These are phyloP conservation scores for Pseudopyricularia cyperi DNA, from an alignment of 2,329 filamentous ascomycete genomes.

Conservation along the genomic window DNA sequence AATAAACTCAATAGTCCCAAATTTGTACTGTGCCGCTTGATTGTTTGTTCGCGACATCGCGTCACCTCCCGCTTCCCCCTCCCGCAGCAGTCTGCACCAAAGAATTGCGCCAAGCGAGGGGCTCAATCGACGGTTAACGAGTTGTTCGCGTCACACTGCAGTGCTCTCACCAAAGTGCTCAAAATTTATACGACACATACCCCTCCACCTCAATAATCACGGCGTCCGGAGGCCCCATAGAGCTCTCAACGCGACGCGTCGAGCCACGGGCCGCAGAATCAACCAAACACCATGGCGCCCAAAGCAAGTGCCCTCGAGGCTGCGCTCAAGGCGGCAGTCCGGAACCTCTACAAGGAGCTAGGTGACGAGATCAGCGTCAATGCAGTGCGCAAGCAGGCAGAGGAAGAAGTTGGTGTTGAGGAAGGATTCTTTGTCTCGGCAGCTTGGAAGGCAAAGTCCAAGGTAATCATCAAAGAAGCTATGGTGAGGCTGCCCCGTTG, in stretches of 20 bases:
- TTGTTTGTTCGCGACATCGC: background rate
- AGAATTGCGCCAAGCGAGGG: no score
- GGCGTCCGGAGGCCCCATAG: no score
- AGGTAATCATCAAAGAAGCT: slow-evolving; percentile 38
- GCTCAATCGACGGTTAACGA: no score
- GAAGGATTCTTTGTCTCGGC: slow-evolving; percentile 33
- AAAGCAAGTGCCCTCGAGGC: slow-evolving; percentile 27
- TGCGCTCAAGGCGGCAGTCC: slow-evolving; percentile 32
- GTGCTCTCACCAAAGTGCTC: no score
- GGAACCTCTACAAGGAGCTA: slow-evolving; percentile 27
- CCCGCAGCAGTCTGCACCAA: no score
- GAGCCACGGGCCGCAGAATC: background rate
- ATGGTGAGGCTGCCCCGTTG: slow-evolving; percentile 29
- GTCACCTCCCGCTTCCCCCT: background rate
- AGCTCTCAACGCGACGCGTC: background rate
- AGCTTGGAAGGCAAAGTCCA: slow-evolving; percentile 47
- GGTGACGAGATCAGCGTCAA: slow-evolving; percentile 41
- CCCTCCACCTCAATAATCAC: no score
- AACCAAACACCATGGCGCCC: slow-evolving; percentile 25
- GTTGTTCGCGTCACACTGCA: no score
- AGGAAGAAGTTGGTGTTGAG: slow-evolving; percentile 33
- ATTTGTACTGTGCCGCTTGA: background rate
- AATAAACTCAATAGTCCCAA: background rate
- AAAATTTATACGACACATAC: background rate
- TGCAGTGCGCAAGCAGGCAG: slow-evolving; percentile 37